These are phyloP conservation scores for Wallacemonas collosoma DNA, from an alignment of 208 protist genomes.

Conservation along the genomic window DNA sequence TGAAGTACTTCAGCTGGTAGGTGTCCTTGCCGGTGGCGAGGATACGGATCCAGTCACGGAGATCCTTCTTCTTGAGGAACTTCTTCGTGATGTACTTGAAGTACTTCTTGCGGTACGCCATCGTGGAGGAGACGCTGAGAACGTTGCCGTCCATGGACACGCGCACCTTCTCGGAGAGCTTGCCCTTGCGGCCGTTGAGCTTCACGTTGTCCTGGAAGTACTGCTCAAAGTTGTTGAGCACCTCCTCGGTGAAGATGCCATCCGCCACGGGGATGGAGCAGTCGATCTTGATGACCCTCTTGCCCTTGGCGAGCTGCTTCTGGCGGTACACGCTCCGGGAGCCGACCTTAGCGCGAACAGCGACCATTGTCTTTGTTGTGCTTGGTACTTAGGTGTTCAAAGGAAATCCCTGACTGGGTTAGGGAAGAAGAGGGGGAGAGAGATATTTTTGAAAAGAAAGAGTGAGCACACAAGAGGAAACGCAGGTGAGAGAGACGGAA, in stretches of 20 bases:
- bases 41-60: constrained; percentile 23
- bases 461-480: background rate
- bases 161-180: constrained; percentile 95
- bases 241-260: constrained; percentile 84
- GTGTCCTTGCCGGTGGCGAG: constrained; percentile 86
- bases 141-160: constrained; percentile 91
- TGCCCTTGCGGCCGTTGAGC: constrained; percentile 98
- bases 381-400: background rate
- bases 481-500: no score
- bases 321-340: constrained; percentile 81
- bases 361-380: constrained; percentile 66
- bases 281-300: constrained; percentile 89
- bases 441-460: background rate
- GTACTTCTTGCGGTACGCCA: constrained; percentile 98
- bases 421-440: background rate
- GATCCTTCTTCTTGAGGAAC: constrained; percentile 99
- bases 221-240: constrained; percentile 93
- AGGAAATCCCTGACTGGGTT: background rate
- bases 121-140: constrained; percentile 88
- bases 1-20: constrained; percentile 99
- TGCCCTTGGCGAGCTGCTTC: constrained; percentile 88
- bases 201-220: constrained; percentile 98
- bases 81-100: constrained; percentile 99
- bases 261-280: constrained; percentile 65
- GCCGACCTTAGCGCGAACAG: constrained; percentile 91